A percentile compares a stretch with the other conserved stretches of the same genome.
Conservation (phyloP, 2,329 filamentous ascomycete genomes). For the Cytospora mali region DNA sequence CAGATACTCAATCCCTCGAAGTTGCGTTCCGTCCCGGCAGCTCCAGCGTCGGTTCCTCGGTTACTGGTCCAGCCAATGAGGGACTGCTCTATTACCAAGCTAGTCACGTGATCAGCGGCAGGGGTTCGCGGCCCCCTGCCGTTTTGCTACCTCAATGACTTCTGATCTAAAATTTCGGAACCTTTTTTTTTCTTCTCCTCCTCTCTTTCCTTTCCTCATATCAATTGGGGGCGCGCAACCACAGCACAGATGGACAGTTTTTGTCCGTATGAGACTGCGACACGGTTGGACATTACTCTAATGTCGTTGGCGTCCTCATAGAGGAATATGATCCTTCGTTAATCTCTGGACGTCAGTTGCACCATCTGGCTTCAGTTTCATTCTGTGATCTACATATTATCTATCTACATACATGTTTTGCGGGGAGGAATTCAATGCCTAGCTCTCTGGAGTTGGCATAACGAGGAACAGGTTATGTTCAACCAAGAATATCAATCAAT, state of each 20-base stretch:
- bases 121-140: constrained; percentile 16
- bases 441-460: not conserved
- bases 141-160: constrained; percentile 18
- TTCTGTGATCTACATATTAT: constrained; percentile 59
- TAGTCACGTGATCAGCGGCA: constrained; percentile 23
- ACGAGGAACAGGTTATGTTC: not conserved
- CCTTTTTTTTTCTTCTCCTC: constrained; percentile 16
- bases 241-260: constrained; percentile 32
- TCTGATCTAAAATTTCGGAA: constrained; percentile 10
- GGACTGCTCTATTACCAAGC: constrained; percentile 25
- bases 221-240: constrained; percentile 54
- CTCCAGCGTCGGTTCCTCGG: constrained; percentile 48
- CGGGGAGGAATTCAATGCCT: not conserved
- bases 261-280: constrained; percentile 36
- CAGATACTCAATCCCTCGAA: constrained; percentile 3
- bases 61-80: constrained; percentile 44
- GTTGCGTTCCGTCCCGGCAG: constrained; percentile 13
- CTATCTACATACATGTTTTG: not conserved
- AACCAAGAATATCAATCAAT: not conserved
- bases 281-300: constrained; percentile 31
- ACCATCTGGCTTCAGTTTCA: constrained; percentile 59
- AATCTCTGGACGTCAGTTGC: constrained; percentile 55
- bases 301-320: constrained; percentile 44
- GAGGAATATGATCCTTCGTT: constrained; percentile 58
- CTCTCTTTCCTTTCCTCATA: constrained; percentile 45